Percentiles rank a stretch among this genome's conserved stretches.
These are phyloP conservation scores for Boechera divaricarpa DNA, from an alignment of 345 rosid species.

Conservation along the genomic window DNA sequence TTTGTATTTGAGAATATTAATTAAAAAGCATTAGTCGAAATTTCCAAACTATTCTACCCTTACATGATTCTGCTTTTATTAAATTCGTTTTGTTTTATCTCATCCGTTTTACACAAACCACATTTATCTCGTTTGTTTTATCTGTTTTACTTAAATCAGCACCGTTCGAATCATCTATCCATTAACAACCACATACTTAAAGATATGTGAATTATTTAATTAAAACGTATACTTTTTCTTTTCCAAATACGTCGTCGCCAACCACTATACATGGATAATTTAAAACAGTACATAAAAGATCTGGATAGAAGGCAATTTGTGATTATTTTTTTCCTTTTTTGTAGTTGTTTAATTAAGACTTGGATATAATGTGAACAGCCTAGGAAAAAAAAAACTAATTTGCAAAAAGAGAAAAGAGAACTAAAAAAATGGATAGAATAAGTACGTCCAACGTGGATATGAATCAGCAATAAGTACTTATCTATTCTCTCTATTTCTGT, in stretches of 20 bases:
- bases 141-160: background rate
- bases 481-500: constrained; percentile 2
- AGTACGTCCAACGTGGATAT: constrained; percentile 39
- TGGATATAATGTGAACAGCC: constrained; percentile 5
- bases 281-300: constrained; percentile 4
- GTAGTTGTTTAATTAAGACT: background rate
- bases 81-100: too few relatives aligned
- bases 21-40: background rate
- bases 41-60: background rate
- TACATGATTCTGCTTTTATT: too few relatives aligned
- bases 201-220: background rate
- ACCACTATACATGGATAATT: constrained; percentile 17
- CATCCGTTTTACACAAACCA: background rate
- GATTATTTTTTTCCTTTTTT: background rate
- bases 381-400: background rate
- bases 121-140: background rate
- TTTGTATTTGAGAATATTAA: background rate
- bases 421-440: constrained; percentile 26
- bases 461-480: constrained; percentile 37
- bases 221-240: constrained; percentile 7
- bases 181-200: background rate
- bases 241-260: constrained; percentile 33
- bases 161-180: background rate
- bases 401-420: background rate
- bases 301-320: constrained; percentile 7